Base-by-base conservation (phyloP, 805 yeast species). In the Isabelozyma rhagii region DNA sequence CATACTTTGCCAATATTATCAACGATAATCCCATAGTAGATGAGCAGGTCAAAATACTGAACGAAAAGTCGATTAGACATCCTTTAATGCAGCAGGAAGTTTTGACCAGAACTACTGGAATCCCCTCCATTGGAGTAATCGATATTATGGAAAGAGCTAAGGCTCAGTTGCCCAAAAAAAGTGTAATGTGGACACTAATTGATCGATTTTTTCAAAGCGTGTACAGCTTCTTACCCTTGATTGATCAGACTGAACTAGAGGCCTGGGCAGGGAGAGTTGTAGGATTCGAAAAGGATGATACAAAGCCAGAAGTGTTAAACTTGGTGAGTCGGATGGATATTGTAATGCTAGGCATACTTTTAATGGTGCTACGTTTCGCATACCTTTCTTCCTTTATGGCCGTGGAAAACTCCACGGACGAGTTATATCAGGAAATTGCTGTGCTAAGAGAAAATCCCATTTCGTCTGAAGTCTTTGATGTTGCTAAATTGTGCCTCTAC, bases 401-500 rank as follows among this genome's bases (percentile, higher is more conserved):
- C n/a, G 52, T 55, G 18, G 48, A 60, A 14, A 52, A 54, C 6
- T 69, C 69, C 50, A 68, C 66, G 44, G 57, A 56, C 1, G 59
- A 54, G 40, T 51, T 67, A 41, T 55, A 55, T 17, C 21, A 17
- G 28, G 21, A n/a, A 21, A 31, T 59, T 6, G 60, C 57, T 50
- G 63, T 56, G 45, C 55, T 69, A 29, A 47, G 70, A 29, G 55
- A 55, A 28, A 61, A 69, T 47, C 72, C 72, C 1, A 53, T 70
- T 29, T 56, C 58, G 47, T 55, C 67, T 39, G 72, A 68, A 43
- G 64, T 58, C 17, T 57, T 67, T 13, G 53, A 55, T 44, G 51
- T 69, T 18, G 72, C 76, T 1, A 67, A 67, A 46, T 52, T 54
- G 8, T 73, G 78, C 46, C 58, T 73, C 18, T 71, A 72, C 47